Percentiles rank a stretch among this genome's conserved stretches.
Conservation (phyloP, 2,329 filamentous ascomycete genomes). For the Penicillium sp. region DNA sequence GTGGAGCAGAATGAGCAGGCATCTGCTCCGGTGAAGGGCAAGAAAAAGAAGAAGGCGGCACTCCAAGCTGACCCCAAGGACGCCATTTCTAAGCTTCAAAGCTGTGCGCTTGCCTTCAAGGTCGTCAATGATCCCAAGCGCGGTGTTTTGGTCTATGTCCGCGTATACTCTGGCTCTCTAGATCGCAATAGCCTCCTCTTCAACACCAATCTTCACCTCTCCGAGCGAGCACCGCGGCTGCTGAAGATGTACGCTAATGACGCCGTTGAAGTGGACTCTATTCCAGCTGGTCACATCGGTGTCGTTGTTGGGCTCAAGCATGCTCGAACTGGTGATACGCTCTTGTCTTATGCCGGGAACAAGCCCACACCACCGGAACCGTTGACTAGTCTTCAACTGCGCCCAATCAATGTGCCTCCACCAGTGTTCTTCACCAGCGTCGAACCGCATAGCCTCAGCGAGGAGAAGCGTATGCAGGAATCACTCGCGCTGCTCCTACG, state of each 20-base stretch:
- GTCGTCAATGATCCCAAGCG: slow-evolving; percentile 86
- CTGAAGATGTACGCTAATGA: slow-evolving; percentile 90
- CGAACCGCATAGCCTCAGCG: slow-evolving; percentile 77
- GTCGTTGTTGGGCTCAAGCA: slow-evolving; percentile 89
- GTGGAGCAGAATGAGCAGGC: slow-evolving; percentile 44
- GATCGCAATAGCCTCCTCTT: slow-evolving; percentile 76
- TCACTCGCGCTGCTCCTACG: slow-evolving; percentile 78
- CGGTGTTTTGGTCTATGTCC: slow-evolving; percentile 87
- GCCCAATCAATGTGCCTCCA: slow-evolving; percentile 86
- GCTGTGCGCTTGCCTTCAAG: slow-evolving; percentile 82
- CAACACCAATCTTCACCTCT: slow-evolving; percentile 83
- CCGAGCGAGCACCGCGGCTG: slow-evolving; percentile 79
- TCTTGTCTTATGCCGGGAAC: slow-evolving; percentile 73
- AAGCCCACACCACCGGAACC: slow-evolving; percentile 70
- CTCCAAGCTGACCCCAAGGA: slow-evolving; percentile 54
- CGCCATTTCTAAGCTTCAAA: slow-evolving; percentile 66
- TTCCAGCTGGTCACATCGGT: slow-evolving; percentile 88
- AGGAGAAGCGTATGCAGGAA: slow-evolving; percentile 79
- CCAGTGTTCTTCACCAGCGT: slow-evolving; percentile 97
- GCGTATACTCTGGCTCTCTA: slow-evolving; percentile 86
- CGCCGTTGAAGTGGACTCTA: slow-evolving; percentile 79
- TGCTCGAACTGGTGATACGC: slow-evolving; percentile 90
- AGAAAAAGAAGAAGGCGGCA: slow-evolving; percentile 50
- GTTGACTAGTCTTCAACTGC: slow-evolving; percentile 77
- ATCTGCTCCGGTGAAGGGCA: slow-evolving; percentile 43